These are phyloP conservation scores for Gossypium bickii DNA, from an alignment of 345 rosid species.

Conservation along the genomic window DNA sequence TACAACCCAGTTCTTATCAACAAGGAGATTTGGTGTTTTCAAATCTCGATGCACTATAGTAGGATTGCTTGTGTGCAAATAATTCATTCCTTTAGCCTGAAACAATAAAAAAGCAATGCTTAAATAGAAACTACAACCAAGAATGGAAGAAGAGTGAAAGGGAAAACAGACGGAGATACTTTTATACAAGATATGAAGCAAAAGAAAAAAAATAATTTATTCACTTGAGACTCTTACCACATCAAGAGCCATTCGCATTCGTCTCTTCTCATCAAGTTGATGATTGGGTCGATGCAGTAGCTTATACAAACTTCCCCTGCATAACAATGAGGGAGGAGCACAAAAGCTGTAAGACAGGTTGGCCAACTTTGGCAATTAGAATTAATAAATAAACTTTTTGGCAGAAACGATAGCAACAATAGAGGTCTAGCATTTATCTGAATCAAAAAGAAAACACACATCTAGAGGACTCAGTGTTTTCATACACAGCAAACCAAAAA, in stretches of 20 bases:
- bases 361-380: neutral
- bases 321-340: conserved; percentile 10
- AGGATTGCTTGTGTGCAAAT: conserved; percentile 91
- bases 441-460: neutral
- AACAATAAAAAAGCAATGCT: conserved; percentile 17
- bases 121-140: neutral
- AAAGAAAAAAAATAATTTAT: conserved; percentile 5
- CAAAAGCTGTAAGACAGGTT: neutral
- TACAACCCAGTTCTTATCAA: conserved; percentile 92
- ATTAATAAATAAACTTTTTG: neutral
- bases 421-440: neutral
- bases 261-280: conserved; percentile 79
- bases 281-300: conserved; percentile 76
- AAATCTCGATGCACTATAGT: conserved; percentile 94
- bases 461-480: conserved; percentile 1
- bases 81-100: conserved; percentile 98
- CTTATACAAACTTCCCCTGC: conserved; percentile 94
- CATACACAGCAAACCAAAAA: conserved; percentile 14
- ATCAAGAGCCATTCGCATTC: conserved; percentile 95
- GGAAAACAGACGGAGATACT: neutral
- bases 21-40: conserved; percentile 95
- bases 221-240: conserved; percentile 53
- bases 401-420: conserved; percentile 8
- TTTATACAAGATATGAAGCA: neutral
- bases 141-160: neutral